Base-by-base conservation (phyloP, 176 grass and related monocot genomes). In the Dendrocalamus sinicus region DNA sequence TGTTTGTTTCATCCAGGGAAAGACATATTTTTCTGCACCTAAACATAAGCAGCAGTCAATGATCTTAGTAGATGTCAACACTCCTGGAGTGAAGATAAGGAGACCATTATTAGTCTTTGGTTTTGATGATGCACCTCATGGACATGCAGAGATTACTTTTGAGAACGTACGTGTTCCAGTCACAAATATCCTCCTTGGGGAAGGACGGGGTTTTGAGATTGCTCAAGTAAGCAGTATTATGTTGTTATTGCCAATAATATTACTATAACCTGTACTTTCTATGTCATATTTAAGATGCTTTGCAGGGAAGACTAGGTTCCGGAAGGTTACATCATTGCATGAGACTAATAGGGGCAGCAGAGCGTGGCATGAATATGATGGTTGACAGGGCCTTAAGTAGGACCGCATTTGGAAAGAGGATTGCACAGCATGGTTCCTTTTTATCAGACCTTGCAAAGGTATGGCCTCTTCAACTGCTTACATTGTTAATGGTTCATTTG, bases 81-180 rank as follows among this genome's bases (percentile, higher is more conserved):
- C 86, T 63, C 88, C 93, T 43, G 93, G 93, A 77, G 93, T 99
- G 22, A 81, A 94, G 43, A 96, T 99, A 89, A 91, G 79, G 81
- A 89, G 96, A 82, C 96, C 93, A 8, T 82, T 98, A 80, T 70
- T 94, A 84, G 96, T 99, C 37, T 96, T 99, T 77, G 96, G 93
- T 41, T 96, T 99, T 37, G 93, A 99, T 73, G 93, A 99, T 84
- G 96, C 96, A 55, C 93, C 93, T 15, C 96, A 96, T 91, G 96
- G 93, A 17, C 96, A 99, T 62, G 92, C 96, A 35, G 96, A 99
- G 85, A 94, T 99, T 81, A 79, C 60, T 89, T 99, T 99, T 77
- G 88, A 96, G 14, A 99, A 99, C 75, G 96, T 99, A 5, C 84
- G 67, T 67, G 96, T 96, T 57, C 96, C 92, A 1, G 88, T 52